phyloP scores from a whole-genome alignment of 2,329 filamentous ascomycete genomes.

The Escovopsis weberi region DNA sequence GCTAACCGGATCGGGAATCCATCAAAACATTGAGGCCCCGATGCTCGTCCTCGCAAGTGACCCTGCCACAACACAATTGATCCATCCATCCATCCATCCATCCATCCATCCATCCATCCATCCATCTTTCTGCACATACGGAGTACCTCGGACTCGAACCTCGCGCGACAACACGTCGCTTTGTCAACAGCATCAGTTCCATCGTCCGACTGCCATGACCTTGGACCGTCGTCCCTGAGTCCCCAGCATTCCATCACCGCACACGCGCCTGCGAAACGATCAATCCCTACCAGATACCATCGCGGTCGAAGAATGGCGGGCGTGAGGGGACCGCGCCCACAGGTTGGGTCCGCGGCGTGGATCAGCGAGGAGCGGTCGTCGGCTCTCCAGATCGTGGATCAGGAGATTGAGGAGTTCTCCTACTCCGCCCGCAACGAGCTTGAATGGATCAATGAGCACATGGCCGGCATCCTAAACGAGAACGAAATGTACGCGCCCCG shows the following conservation, averaged over 20 bases:
- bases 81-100: neutral
- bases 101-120: neutral
- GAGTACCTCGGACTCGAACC: neutral
- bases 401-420: constrained; percentile 84
- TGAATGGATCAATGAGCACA: constrained; percentile 98
- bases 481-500: constrained; percentile 55
- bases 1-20: constrained; percentile 20
- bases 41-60: constrained; percentile 6
- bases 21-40: constrained; percentile 26
- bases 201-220: neutral
- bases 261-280: neutral
- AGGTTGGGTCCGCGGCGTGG: constrained; percentile 76
- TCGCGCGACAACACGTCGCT: neutral
- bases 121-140: no score
- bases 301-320: constrained; percentile 20
- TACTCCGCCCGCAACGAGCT: constrained; percentile 88
- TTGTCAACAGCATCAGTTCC: no score
- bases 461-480: constrained; percentile 82
- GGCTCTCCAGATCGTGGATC: constrained; percentile 56
- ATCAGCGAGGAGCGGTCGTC: constrained; percentile 71
- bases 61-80: constrained; percentile 7
- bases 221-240: no score
- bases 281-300: neutral
- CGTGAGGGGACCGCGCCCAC: constrained; percentile 43
- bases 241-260: no score